Base-by-base conservation (phyloP, 2,329 filamentous ascomycete species). In the Plectosphaerella cucumerina region DNA sequence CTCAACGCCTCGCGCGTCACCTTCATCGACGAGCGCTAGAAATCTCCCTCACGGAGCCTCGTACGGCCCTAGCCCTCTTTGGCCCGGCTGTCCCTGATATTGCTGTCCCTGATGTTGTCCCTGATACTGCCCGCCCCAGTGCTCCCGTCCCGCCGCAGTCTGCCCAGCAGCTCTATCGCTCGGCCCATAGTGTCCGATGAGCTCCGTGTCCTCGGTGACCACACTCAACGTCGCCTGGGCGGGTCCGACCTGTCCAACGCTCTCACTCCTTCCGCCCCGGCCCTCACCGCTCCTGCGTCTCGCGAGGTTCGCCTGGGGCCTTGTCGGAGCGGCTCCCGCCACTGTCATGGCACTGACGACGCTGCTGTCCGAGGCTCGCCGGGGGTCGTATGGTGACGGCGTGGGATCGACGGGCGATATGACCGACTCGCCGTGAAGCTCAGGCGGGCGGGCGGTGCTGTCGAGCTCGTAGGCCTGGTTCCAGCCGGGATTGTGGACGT, bases 181-280 rank as follows among this genome's bases (percentile, higher is more conserved):
- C 2, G 74, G 68, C 1, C 76, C 76, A 50, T 78, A 73, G 35
- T 75, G 70, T 3, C 76, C 76, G 48, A 49, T 49, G 34, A 55
- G 12, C 44, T 79, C 75, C 47, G 76, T 65, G 51, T 76, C 73
- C 57, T 80, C 76, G 43, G 62, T 66, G 31, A 78, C 71, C 3
- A 60, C 57, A 17, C 56, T 59, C 31, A 67, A 52, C 34, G 56
- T 54, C 37, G 18, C 58, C 22, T 48, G 47, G 50, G 18, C 57
- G 18, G 50, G 51, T 47, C 46, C 54, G 48, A 48, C 8, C 9
- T 8, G 26, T 8, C 26, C 26, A 31, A 31, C 48, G 54, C 61
- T 55, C 17, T 60, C 59, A 17, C 60, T 60, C 33, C 57, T 56
- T 9, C 56, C 58, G 17, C n/a, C 17, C 11, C 47, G 37, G 14